A percentile compares a stretch with the other conserved stretches of the same genome.
Conservation (phyloP, 139 green algal genomes). For the Closterium sp. region DNA sequence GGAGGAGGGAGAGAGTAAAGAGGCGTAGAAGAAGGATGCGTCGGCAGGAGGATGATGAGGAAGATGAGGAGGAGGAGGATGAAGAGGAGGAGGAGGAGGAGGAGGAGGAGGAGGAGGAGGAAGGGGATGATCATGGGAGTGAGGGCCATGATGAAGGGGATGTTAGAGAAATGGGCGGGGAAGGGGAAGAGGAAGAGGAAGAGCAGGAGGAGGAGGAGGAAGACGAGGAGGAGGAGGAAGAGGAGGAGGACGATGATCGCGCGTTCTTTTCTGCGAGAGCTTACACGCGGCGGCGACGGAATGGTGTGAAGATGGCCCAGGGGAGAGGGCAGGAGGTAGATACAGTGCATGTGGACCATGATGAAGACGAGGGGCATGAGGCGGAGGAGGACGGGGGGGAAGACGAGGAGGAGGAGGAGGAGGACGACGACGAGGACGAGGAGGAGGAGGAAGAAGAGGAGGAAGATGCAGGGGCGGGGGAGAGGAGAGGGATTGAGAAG, state of each 20-base stretch:
- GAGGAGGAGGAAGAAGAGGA: background rate
- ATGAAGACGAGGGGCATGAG: background rate
- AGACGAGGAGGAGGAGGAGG: background rate
- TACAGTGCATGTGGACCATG: background rate
- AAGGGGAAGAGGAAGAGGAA: conserved; percentile 23
- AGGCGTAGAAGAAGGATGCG: background rate
- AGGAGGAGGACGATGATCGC: background rate
- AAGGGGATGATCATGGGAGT: conserved; percentile 20
- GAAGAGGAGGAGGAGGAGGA: conserved; percentile 42
- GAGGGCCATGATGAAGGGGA: conserved; percentile 17
- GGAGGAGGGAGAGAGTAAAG: conserved; percentile 22
- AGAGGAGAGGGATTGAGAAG: background rate
- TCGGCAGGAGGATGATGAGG: conserved; percentile 20
- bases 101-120: conserved; percentile 35
- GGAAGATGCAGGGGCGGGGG: background rate
- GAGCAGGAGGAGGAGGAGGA: conserved; percentile 5
- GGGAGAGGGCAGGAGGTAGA: background rate
- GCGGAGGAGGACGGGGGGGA: background rate
- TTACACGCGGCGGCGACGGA: background rate
- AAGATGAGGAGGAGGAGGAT: conserved; percentile 42
- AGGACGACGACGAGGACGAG: background rate
- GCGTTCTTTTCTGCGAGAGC: background rate
- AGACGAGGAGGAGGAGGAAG: background rate
- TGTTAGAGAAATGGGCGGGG: conserved; percentile 29
- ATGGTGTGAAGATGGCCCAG: background rate